A percentile compares a stretch with the other conserved stretches of the same genome.
phyloP scores from a whole-genome alignment of 345 rosid genomes.

The Erodium maritimum region DNA sequence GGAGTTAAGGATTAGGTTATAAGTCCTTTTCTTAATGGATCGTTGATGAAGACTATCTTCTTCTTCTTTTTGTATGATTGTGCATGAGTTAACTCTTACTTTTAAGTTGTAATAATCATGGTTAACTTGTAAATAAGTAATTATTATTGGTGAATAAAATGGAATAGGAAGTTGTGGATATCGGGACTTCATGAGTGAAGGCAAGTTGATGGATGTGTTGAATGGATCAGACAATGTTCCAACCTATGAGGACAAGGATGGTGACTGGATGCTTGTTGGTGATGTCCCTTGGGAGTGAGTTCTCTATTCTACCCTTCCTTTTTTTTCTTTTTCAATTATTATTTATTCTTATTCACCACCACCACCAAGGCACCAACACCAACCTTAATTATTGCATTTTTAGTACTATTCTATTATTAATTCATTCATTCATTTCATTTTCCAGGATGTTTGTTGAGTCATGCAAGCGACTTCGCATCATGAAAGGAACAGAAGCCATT shows the following conservation, averaged over 20 bases:
- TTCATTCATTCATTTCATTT: background rate
- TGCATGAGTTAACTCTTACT: no score
- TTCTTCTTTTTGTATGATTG: no score
- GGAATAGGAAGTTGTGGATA: conserved; percentile 47
- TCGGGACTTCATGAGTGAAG: conserved; percentile 66
- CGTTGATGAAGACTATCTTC: no score
- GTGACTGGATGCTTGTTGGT: no score
- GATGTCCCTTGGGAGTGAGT: conserved; percentile 93
- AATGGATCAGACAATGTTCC: conserved; percentile 71
- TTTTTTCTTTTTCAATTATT: background rate
- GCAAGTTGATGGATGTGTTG: conserved; percentile 56
- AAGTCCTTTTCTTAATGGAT: no score
- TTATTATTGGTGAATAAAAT: no score
- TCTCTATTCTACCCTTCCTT: background rate
- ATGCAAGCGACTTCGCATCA: conserved; percentile 78
- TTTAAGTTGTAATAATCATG: no score
- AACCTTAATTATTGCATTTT: background rate
- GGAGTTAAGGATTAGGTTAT: no score
- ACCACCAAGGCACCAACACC: background rate
- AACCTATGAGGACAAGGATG: conserved; percentile 88
- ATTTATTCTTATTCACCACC: no score
- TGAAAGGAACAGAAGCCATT: conserved; percentile 77
- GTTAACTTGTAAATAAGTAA: background rate
- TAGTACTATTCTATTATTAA: background rate
- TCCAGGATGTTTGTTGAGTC: conserved; percentile 83